Conservation (phyloP, 129 eudicot genomes). For the Apium graveolens region DNA sequence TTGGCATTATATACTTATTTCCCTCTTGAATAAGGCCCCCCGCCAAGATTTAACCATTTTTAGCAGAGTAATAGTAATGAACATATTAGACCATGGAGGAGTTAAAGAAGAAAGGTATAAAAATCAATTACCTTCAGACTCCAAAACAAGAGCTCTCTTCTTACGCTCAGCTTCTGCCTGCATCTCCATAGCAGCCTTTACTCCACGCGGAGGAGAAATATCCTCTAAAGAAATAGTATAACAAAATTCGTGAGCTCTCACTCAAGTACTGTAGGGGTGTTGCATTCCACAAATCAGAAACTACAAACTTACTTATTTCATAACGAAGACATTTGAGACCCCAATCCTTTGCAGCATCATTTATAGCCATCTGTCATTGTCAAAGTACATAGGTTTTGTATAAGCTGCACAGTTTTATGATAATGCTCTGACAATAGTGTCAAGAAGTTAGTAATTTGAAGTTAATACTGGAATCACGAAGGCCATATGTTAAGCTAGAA, state of each 20-base stretch:
- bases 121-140: slow-evolving; percentile 68
- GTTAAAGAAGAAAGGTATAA: neutral
- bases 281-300: slow-evolving; percentile 14
- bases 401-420: neutral
- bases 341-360: slow-evolving; percentile 87
- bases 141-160: slow-evolving; percentile 84
- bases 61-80: neutral
- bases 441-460: neutral
- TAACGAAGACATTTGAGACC: slow-evolving; percentile 90
- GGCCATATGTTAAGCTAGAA: neutral
- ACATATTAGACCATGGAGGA: neutral
- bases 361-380: slow-evolving; percentile 56
- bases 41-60: neutral
- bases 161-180: slow-evolving; percentile 99
- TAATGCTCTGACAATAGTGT: neutral
- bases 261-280: neutral
- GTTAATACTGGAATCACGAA: neutral
- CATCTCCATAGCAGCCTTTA: slow-evolving; percentile 94
- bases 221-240: slow-evolving; percentile 50
- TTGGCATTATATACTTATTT: neutral
- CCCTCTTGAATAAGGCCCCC: neutral
- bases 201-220: slow-evolving; percentile 92
- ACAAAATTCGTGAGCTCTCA: neutral
- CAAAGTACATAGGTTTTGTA: neutral
- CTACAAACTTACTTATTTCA: slow-evolving; percentile 59